Percentiles rank a stretch among this genome's conserved stretches.
Evolutionary conservation across 2,329 filamentous ascomycete genomes (phyloP).

Genomic region (Botryosphaeria agaves): DNA sequence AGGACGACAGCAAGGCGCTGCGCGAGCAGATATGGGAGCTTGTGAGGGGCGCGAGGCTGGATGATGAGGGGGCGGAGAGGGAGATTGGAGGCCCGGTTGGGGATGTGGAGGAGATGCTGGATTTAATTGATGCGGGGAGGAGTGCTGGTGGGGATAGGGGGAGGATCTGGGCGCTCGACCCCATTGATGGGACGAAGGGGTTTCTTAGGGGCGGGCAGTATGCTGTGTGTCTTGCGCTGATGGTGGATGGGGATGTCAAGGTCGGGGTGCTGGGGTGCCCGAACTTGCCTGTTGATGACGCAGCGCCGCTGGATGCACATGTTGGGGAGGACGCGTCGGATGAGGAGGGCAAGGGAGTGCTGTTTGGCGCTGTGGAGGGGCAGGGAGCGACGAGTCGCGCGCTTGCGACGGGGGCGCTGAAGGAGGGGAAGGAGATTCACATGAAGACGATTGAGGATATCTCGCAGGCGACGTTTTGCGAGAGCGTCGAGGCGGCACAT

Average conservation of each 20-base stretch:
- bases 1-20: conserved; percentile 41
- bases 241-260: conserved; percentile 86
- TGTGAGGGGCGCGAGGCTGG: conserved; percentile 54
- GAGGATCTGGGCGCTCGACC: conserved; percentile 90
- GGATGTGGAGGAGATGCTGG: conserved; percentile 45
- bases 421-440: conserved; percentile 43
- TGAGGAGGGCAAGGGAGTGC: conserved; percentile 60
- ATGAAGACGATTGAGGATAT: conserved; percentile 69
- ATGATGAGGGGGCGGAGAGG: conserved; percentile 45
- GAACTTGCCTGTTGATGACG: conserved; percentile 80
- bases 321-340: conserved; percentile 61
- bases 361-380: conserved; percentile 71
- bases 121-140: conserved; percentile 40
- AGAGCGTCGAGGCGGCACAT: conserved; percentile 88
- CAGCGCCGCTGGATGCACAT: conserved; percentile 48
- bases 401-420: conserved; percentile 39
- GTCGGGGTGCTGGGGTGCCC: conserved; percentile 91
- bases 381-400: conserved; percentile 68
- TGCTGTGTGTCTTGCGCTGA: conserved; percentile 79
- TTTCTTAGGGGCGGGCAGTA: conserved; percentile 95
- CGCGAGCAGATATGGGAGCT: conserved; percentile 69
- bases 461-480: conserved; percentile 76
- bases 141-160: conserved; percentile 56
- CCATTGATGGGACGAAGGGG: conserved; percentile 94
- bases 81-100: conserved; percentile 52